Conservation (phyloP, 2,329 filamentous ascomycete genomes). For the Lomentospora prolificans region DNA sequence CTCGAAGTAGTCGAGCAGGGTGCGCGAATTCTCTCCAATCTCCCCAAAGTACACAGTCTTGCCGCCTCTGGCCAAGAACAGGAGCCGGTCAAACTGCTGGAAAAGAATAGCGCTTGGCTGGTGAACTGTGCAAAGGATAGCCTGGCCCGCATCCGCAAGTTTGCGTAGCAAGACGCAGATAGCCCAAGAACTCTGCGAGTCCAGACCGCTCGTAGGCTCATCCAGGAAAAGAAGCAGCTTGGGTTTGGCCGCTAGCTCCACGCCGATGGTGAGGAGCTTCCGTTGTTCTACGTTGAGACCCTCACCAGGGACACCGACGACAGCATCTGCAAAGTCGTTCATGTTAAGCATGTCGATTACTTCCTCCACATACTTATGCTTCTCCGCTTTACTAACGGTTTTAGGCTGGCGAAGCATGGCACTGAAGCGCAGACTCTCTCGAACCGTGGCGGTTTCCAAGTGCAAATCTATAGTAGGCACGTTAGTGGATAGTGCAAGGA, state of each 20-base stretch:
- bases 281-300: constrained; percentile 53
- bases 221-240: constrained; percentile 53
- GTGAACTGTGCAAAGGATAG: constrained; percentile 45
- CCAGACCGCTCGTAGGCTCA: constrained; percentile 52
- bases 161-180: constrained; percentile 54
- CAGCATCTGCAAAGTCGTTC: constrained; percentile 55
- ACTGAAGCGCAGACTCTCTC: constrained; percentile 44
- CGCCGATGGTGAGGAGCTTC: constrained; percentile 53
- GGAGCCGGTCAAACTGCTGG: constrained; percentile 47
- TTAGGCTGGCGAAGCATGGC: constrained; percentile 49
- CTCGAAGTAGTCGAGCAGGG: constrained; percentile 54
- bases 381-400: constrained; percentile 43
- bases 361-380: constrained; percentile 51
- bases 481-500: no score
- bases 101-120: constrained; percentile 45
- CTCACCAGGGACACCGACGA: constrained; percentile 53
- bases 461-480: constrained; percentile 36
- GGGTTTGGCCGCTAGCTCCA: constrained; percentile 46
- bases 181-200: constrained; percentile 54
- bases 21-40: constrained; percentile 49
- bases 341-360: constrained; percentile 59
- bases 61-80: constrained; percentile 56
- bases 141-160: constrained; percentile 44
- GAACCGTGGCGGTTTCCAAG: constrained; percentile 43
- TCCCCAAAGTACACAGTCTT: constrained; percentile 62